phyloP scores from a whole-genome alignment of 768 basidiomycete genomes.

The Fomitopsis pulvina region DNA sequence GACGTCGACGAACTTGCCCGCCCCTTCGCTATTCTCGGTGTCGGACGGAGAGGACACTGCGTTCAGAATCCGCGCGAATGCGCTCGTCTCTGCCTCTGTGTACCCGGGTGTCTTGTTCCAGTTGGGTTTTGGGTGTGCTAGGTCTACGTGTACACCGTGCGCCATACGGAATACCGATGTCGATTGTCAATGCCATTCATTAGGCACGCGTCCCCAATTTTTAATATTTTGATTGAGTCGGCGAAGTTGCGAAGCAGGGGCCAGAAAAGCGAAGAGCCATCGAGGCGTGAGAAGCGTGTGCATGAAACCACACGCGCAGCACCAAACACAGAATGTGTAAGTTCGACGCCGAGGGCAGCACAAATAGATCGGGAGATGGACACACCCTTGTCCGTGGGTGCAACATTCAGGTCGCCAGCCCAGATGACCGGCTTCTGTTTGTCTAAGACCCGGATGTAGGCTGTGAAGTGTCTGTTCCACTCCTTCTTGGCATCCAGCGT shows the following conservation, averaged over 20 bases:
- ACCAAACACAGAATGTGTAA: background rate
- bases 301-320: background rate
- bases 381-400: conserved; percentile 66
- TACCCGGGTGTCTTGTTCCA: conserved; percentile 90
- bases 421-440: conserved; percentile 81
- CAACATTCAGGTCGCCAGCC: conserved; percentile 85
- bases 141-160: conserved; percentile 35
- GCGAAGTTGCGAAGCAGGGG: background rate
- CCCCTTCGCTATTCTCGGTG: conserved; percentile 20
- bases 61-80: conserved; percentile 63
- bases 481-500: conserved; percentile 68
- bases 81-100: conserved; percentile 74
- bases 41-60: conserved; percentile 23
- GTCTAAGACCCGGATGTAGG: conserved; percentile 67
- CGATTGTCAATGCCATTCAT: background rate
- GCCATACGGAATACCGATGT: background rate
- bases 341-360: background rate
- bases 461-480: conserved; percentile 76
- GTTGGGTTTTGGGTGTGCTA: conserved; percentile 61
- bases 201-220: background rate
- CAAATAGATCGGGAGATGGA: background rate
- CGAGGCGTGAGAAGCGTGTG: background rate
- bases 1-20: conserved; percentile 56
- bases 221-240: background rate
- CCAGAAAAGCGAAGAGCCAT: background rate